These are phyloP conservation scores for Fraxinus latifolia DNA, from an alignment of 305 asterid species.

Conservation along the genomic window DNA sequence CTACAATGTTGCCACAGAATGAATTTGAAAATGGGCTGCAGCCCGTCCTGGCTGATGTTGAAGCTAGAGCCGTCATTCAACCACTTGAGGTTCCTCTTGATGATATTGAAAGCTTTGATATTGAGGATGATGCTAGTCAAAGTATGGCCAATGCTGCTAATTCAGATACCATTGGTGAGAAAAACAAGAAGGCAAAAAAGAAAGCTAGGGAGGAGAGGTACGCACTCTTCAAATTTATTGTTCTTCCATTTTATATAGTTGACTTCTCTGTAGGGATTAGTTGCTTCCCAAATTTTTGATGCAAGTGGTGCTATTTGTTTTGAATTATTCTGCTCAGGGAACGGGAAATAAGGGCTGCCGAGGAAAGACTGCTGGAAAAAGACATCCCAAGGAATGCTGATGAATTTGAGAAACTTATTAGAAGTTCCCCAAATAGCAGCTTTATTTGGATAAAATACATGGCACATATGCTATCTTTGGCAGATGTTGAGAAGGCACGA, in stretches of 20 bases:
- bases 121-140: constrained; percentile 38
- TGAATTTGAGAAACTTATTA: constrained; percentile 84
- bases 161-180: constrained; percentile 44
- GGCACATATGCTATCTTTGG: constrained; percentile 74
- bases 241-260: constrained; percentile 9
- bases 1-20: constrained; percentile 30
- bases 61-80: constrained; percentile 75
- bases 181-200: constrained; percentile 48
- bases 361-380: constrained; percentile 75
- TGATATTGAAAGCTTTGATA: constrained; percentile 50
- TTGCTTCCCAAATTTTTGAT: constrained; percentile 14
- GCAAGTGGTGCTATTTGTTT: not conserved
- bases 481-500: constrained; percentile 88
- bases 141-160: constrained; percentile 27
- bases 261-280: not conserved
- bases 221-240: not conserved
- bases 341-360: constrained; percentile 88
- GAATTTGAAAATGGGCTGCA: constrained; percentile 36
- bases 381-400: constrained; percentile 72
- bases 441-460: constrained; percentile 89
- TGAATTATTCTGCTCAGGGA: constrained; percentile 52
- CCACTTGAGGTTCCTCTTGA: constrained; percentile 89
- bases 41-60: constrained; percentile 53
- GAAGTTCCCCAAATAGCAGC: constrained; percentile 85
- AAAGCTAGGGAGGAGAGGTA: constrained; percentile 74